Base-by-base conservation (phyloP, 371 early-diverging fungal genomes). In the Blakeslea trispora region DNA sequence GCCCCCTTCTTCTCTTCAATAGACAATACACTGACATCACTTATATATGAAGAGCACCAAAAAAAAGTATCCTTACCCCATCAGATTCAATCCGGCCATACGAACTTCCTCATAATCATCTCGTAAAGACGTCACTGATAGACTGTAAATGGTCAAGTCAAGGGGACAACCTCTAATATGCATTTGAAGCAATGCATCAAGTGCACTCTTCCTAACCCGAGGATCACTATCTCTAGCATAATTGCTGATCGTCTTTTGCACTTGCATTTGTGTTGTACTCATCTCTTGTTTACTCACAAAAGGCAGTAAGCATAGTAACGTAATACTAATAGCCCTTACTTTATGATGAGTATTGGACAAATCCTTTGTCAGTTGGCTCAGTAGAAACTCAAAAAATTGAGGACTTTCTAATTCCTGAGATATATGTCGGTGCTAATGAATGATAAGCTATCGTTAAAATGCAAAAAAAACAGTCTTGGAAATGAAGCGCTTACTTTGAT, bases 101-200 rank as follows among this genome's bases (percentile, higher is more conserved):
- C 89, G 83, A 9, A 89, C 88, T 56, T 87, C 83, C 62, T 88
- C 87, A 55, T 77, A 80, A 47, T 87, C 89, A 54, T 89, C 90
- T 10, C 76, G 66, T 21, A 87, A 65, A 0, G 85, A 79, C 5
- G 69, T 64, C 13, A 86, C 86, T 3, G 81, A 84, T 0, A 84
- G 72, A 39, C 75, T 72, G 59, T 88, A 89, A 53, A 86, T 68
- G 0, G 72, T 53, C 9, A 75, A 53, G 37, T 75, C 81, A 5
- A 84, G 55, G 7, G 76, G 71, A 49, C 72, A 79, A 5, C 82
- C 83, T 22, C 78, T 55, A 11, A 76, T 32, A 43, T 75, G 79
- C 70, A 84, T 80, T 15, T 77, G 75, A 3, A 81, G 70, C 13
- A 84, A 53, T 0, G 83, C 69, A 56, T 79, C 72, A 21, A 82